Evolutionary conservation across 495 filamentous ascomycete species (phyloP).

Genomic region (Entonaema liquescens): DNA sequence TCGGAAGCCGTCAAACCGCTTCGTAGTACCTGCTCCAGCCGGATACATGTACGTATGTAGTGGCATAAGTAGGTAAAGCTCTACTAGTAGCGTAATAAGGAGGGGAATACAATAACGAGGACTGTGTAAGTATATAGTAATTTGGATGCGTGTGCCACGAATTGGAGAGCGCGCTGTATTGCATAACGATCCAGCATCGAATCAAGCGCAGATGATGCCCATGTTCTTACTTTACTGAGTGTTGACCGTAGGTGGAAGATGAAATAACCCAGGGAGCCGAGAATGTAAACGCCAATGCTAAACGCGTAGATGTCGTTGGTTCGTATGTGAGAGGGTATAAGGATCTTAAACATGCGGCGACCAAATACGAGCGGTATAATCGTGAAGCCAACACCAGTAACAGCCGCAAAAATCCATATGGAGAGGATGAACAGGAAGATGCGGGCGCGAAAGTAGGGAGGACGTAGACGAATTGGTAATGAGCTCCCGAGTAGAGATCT

Average conservation of each 20-base stretch:
- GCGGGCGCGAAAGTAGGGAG: conserved; percentile 81
- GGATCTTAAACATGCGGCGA: conserved; percentile 72
- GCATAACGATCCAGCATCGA: conserved; percentile 49
- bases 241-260: conserved; percentile 62
- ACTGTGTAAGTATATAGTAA: conserved; percentile 77
- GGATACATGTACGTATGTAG: conserved; percentile 80
- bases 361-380: conserved; percentile 86
- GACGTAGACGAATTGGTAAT: conserved; percentile 86
- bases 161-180: conserved; percentile 41
- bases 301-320: conserved; percentile 98
- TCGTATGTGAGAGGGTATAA: conserved; percentile 71
- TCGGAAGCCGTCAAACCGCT: conserved; percentile 44
- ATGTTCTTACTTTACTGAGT: conserved; percentile 48
- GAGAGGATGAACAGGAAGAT: conserved; percentile 85
- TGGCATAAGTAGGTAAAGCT: conserved; percentile 90
- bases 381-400: conserved; percentile 88
- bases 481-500: conserved; percentile 72
- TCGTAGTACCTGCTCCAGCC: conserved; percentile 42
- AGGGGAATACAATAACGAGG: conserved; percentile 78
- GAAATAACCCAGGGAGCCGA: conserved; percentile 70
- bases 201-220: conserved; percentile 33
- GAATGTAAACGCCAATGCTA: conserved; percentile 82
- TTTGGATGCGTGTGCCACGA: conserved; percentile 46
- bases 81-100: conserved; percentile 80
- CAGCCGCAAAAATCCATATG: conserved; percentile 93